phyloP scores from a whole-genome alignment of 2,329 filamentous ascomycete genomes.

The Calonectria leucothoes region DNA sequence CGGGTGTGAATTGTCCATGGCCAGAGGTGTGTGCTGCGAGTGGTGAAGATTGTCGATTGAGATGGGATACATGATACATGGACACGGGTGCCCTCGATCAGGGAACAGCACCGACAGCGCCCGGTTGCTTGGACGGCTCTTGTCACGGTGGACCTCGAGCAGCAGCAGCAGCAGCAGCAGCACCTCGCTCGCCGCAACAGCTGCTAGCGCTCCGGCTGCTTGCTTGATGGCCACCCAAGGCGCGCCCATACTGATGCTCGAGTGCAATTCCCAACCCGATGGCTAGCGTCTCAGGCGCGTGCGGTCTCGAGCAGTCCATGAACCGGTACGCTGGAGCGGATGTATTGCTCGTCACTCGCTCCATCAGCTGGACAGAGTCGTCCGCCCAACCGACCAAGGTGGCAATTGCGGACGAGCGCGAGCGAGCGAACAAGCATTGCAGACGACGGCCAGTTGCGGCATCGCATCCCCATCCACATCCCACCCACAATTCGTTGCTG shows the following conservation, averaged over 20 bases:
- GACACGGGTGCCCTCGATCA: conserved; percentile 27
- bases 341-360: conserved; percentile 28
- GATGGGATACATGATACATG: conserved; percentile 21
- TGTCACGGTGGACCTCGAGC: background rate
- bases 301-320: conserved; percentile 34
- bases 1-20: background rate
- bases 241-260: background rate
- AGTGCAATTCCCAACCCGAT: conserved; percentile 6
- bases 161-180: no score
- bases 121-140: conserved; percentile 22
- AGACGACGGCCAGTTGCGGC: background rate
- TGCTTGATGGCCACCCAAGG: background rate
- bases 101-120: conserved; percentile 33
- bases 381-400: background rate
- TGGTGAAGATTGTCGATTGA: background rate
- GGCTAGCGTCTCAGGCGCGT: conserved; percentile 25
- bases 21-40: background rate
- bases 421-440: background rate
- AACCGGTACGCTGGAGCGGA: conserved; percentile 34
- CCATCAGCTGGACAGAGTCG: conserved; percentile 13
- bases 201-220: background rate
- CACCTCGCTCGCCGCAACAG: background rate
- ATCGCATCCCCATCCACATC: no score
- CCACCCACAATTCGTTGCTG: background rate
- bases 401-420: background rate